Conservation (phyloP, 2,329 filamentous ascomycete genomes). For the Polytolypa hystricis region DNA sequence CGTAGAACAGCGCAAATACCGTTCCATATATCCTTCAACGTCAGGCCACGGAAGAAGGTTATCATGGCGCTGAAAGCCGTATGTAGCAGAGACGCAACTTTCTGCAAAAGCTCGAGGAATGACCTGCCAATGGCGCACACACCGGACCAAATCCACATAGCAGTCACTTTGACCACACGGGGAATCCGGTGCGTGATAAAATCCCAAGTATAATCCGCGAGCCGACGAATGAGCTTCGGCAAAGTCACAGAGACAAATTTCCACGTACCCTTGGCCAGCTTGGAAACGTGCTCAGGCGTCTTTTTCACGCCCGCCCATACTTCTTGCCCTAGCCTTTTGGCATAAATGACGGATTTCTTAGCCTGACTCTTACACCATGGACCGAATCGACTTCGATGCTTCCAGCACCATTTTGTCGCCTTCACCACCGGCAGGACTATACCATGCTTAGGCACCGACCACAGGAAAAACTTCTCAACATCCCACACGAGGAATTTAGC, state of each 20-base stretch:
- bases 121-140: background rate
- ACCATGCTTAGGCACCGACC: background rate
- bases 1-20: constrained; percentile 1
- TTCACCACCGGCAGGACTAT: background rate
- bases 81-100: background rate
- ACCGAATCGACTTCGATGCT: background rate
- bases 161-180: background rate
- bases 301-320: background rate
- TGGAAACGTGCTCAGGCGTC: background rate
- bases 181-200: background rate
- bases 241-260: background rate
- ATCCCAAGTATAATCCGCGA: too few relatives aligned
- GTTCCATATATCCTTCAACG: constrained; percentile 3
- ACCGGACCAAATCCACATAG: background rate
- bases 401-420: constrained; percentile 1
- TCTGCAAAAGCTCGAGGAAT: background rate
- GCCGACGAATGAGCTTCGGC: background rate
- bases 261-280: background rate
- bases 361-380: constrained; percentile 1
- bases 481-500: background rate
- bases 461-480: constrained; percentile 2
- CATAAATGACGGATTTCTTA: background rate
- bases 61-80: constrained; percentile 1
- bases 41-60: constrained; percentile 3
- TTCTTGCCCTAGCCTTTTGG: background rate